Base-by-base conservation (phyloP, 352 stramenopile species). In the Phytophthora pinifolia region DNA sequence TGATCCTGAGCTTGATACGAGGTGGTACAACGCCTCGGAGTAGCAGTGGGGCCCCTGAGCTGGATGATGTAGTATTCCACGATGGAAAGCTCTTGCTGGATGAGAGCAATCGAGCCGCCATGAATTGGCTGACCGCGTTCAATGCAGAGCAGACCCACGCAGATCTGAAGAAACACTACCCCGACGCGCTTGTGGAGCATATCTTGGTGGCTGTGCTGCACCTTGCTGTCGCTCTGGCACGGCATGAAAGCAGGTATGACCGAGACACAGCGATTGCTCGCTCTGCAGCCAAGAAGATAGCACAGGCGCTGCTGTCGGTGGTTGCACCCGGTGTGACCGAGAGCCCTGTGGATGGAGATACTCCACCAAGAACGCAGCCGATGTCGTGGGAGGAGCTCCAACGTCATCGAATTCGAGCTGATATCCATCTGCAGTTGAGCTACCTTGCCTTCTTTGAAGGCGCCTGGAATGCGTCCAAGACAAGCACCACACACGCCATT, bases 1-100 rank as follows among this genome's bases (percentile, higher is more conserved):
- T 70, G 8, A n/a, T 87, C 4, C 56, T 52, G 4, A 13, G 35
- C 2, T 33, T 89, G 8, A 12, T 88, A 14, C 43, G 37, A 46
- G 46, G 38, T 52, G 52, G 43, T 9, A 14, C 45, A 14, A 67
- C 50, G 4, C 52, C 73, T 20, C 35, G 29, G 27, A 63, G 17
- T 41, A 63, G n/a, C 32, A 65, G 2, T 29, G 45, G 39, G 4
- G 22, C 15, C 9, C 41, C 48, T 2, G 41, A 52, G 8, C 1
- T 39, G 15, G 50, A 62, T 2, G 22, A 27, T 36, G 38, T 58
- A 8, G 6, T 39, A 4, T 79, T 79, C 29, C 37, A 69, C 43
- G 74, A 83, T 27, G 65, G 48, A 9, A 81, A 83, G 48, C 0
- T 52, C 8, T 55, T 86, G 8, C 49, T 73, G 3, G 65, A 83